Conservation (phyloP, 75 land plant genomes). For the Adiantum capillusveneris region DNA sequence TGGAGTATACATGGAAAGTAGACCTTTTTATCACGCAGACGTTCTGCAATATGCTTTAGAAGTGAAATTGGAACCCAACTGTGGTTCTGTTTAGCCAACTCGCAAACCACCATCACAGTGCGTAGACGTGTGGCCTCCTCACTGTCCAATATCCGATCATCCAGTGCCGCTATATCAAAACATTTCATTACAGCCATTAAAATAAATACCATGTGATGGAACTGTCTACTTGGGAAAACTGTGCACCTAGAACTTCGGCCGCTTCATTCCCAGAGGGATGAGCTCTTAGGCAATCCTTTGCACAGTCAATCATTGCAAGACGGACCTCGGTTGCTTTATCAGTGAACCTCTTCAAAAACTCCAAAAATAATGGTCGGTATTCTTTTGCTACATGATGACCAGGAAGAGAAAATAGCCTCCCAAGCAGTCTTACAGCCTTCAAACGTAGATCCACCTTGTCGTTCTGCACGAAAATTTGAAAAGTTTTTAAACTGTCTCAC, state of each 20-base stretch:
- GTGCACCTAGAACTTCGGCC: constrained; percentile 58
- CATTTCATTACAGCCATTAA: neutral
- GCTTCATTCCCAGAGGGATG: constrained; percentile 50
- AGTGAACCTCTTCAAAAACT: constrained; percentile 76
- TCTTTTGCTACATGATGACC: constrained; percentile 49
- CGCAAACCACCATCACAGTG: constrained; percentile 63
- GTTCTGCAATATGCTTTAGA: constrained; percentile 43
- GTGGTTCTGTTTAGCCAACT: constrained; percentile 45
- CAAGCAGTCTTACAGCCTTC: constrained; percentile 73
- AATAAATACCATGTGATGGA: neutral
- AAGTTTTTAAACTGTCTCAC: too few relatives aligned
- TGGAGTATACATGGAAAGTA: neutral
- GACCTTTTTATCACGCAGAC: constrained; percentile 97
- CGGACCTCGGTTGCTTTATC: constrained; percentile 81
- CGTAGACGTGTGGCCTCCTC: constrained; percentile 72
- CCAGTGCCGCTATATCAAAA: constrained; percentile 51
- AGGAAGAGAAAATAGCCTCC: constrained; percentile 56
- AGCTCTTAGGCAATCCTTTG: constrained; percentile 47
- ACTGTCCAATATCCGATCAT: constrained; percentile 71
- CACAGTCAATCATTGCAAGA: constrained; percentile 59
- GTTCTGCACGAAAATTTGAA: constrained; percentile 30
- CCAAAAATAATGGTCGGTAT: constrained; percentile 54
- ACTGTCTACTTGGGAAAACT: neutral
- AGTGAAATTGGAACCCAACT: constrained; percentile 40
- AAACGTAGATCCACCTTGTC: constrained; percentile 82